Evolutionary conservation across 257 asterid species (phyloP), one percentile per base, ranked within the genome.

Genomic region (Oldenlandia corymbosa): DNA sequence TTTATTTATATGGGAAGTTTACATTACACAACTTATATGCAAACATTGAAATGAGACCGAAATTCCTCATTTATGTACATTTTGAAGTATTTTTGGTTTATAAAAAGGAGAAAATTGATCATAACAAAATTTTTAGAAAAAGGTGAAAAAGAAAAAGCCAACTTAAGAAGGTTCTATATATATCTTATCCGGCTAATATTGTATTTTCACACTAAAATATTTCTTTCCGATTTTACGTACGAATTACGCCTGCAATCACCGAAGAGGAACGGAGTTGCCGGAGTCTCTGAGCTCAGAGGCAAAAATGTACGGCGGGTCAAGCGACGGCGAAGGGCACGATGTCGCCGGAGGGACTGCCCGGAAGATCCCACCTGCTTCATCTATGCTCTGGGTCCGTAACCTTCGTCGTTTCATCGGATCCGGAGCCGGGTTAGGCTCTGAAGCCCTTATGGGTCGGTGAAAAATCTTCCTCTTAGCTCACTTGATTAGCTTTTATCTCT

Each of bases 331-430:
- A 67, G 83, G 82, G 63, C 80, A 72, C 42, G 83, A 78, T 1
- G 68, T 84, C 49, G 56, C 94, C 63, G 76, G 76, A 20, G 86
- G 73, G 61, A 75, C 71, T 32, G 59, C 70, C 60, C 58, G 94
- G 78, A 90, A 84, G 80, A 90, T 90, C 37, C 97, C 97, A 64
- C 79, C 96, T 13, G 86, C 95, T 7, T 87, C 99, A 32, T 84
- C 97, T 57, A 93, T 93, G 99, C 92, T 86, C 0, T 93, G 99
- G 99, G 99, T 93, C 68, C 95, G 99, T 24, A 93, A 93, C 69
- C 95, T 93, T 68, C 94, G 97, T 67, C 93, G 96, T 60, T 93
- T 68, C 85, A 90, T 93, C 69, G 99, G 99, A 84, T 85, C 96
- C 76, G 99, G 94, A 17, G 87, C 97, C 3, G 99, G 99, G 55